These are phyloP conservation scores for Solanum tarijense DNA, from an alignment of 257 asterid species.

Conservation along the genomic window DNA sequence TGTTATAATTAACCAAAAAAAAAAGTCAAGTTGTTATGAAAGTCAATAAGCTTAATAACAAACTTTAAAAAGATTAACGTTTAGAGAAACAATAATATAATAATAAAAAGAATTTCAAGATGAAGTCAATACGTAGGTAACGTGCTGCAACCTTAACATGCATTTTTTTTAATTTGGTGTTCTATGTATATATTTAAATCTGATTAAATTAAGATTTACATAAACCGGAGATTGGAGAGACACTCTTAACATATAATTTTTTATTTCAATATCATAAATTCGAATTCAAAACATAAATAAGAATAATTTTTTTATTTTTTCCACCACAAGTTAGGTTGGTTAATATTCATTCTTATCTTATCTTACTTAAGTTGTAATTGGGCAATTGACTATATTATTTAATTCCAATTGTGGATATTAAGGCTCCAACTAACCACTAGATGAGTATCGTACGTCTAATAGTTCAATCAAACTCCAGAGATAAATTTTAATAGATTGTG, in stretches of 20 bases:
- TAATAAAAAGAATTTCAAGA: not conserved
- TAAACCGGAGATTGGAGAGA: not conserved
- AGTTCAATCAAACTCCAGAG: not conserved
- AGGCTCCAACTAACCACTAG: not conserved
- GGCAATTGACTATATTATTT: not conserved
- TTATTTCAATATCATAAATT: too few relatives aligned
- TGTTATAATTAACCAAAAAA: too few relatives aligned
- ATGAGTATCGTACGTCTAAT: not conserved
- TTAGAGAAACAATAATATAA: not conserved
- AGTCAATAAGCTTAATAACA: not conserved
- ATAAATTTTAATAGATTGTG: not conserved
- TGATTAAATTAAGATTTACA: fast-evolving
- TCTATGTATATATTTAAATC: too few relatives aligned
- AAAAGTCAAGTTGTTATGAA: not conserved
- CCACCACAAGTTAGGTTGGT: not conserved
- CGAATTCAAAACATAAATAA: too few relatives aligned
- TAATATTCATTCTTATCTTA: not conserved
- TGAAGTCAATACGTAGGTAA: not conserved
- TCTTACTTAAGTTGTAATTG: not conserved
- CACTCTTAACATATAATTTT: too few relatives aligned
- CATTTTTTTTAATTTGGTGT: not conserved
- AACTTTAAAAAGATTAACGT: not conserved
- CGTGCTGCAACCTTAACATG: not conserved
- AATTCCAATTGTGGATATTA: not conserved
- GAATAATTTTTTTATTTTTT: too few relatives aligned